Conservation (phyloP, 441 rosid species). For the Croton laevigatus region DNA sequence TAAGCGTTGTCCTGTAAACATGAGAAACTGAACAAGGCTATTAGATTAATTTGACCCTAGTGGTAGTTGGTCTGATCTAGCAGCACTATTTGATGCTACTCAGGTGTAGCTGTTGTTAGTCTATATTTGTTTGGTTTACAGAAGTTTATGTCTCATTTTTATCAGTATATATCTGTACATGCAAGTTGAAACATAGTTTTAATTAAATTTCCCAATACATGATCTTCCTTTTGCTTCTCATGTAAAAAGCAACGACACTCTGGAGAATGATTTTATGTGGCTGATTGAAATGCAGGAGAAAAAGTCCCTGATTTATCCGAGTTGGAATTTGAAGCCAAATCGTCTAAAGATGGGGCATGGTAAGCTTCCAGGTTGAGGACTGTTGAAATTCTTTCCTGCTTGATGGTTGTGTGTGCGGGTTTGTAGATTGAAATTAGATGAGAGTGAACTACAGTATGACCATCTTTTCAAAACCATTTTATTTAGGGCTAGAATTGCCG, state of each 20-base stretch:
- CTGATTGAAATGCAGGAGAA: conserved; percentile 30
- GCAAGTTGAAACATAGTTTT: not conserved
- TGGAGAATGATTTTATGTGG: not conserved
- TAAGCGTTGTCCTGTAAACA: not conserved
- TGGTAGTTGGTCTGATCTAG: not conserved
- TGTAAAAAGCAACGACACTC: not conserved
- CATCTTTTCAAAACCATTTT: not conserved
- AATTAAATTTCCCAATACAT: too few species aligned
- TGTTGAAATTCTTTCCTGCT: not conserved
- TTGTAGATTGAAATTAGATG: not conserved
- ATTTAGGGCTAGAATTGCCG: not conserved
- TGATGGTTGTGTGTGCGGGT: not conserved
- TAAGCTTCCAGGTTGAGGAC: conserved; percentile 22
- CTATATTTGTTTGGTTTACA: not conserved
- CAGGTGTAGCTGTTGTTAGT: not conserved
- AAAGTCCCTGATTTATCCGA: conserved; percentile 35
- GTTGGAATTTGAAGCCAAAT: conserved; percentile 61
- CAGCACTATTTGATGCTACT: not conserved
- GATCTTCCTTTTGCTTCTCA: too few species aligned
- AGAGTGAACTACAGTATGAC: too few species aligned
- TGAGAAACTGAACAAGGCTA: not conserved
- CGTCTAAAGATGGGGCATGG: conserved; percentile 77
- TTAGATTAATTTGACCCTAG: not conserved
- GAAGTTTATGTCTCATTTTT: not conserved
- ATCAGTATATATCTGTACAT: not conserved